Evolutionary conservation across 2,329 filamentous ascomycete species (phyloP).

Genomic region (Furcasterigmium sp.): DNA sequence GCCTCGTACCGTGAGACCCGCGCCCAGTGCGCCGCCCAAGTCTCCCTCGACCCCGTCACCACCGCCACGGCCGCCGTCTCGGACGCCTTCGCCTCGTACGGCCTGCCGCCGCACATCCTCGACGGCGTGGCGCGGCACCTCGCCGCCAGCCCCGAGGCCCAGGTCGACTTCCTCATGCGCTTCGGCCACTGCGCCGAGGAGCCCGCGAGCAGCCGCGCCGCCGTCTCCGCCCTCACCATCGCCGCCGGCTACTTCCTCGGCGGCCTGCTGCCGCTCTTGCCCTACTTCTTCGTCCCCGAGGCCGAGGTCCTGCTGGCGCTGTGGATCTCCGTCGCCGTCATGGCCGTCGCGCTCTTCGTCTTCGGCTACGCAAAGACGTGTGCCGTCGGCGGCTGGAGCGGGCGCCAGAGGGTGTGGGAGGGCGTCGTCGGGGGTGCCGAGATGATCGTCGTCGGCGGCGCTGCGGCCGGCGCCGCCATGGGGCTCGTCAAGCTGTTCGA

Average conservation of each 20-base stretch:
- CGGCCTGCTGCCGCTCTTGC: conserved; percentile 64
- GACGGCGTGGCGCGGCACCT: conserved; percentile 11
- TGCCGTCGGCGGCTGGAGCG: conserved; percentile 24
- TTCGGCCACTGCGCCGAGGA: conserved; percentile 47
- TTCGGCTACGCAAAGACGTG: conserved; percentile 65
- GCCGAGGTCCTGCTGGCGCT: conserved; percentile 41
- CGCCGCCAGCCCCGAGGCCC: conserved; percentile 27
- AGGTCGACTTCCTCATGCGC: conserved; percentile 57
- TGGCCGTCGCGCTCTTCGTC: conserved; percentile 52
- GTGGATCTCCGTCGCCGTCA: conserved; percentile 54
- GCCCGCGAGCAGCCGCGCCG: conserved; percentile 35
- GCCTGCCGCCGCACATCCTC: conserved; percentile 28
- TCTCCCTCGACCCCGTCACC: conserved; percentile 35
- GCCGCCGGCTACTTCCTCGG: conserved; percentile 65
- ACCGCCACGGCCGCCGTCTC: conserved; percentile 20
- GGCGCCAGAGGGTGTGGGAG: conserved; percentile 10
- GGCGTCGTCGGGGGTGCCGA: conserved; percentile 25
- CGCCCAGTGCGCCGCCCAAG: conserved; percentile 33
- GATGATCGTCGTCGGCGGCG: conserved; percentile 33
- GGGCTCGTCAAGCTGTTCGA: conserved; percentile 24
- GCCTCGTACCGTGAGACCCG: conserved; percentile 16
- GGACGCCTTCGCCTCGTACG: conserved; percentile 44
- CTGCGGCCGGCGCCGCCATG: conserved; percentile 31
- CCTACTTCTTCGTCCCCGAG: conserved; percentile 55
- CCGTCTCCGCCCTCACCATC: conserved; percentile 59